Conservation (phyloP, 306 rosid species). For the Begonia fuchsioides region DNA sequence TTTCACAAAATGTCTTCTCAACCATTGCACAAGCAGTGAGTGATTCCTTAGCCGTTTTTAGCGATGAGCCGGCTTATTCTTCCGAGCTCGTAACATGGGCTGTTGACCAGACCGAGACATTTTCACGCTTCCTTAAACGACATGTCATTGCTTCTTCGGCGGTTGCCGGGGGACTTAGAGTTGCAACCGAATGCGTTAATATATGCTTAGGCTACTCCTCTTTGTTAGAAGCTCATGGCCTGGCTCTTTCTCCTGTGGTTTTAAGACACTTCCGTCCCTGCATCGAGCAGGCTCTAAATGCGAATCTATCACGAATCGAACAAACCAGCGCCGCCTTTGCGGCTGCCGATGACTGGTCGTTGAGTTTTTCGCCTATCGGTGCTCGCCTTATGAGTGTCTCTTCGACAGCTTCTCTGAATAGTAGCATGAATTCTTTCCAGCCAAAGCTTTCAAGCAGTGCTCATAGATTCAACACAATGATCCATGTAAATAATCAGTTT, state of each 20-base stretch:
- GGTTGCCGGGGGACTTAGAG: conserved; percentile 62
- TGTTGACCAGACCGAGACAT: conserved; percentile 39
- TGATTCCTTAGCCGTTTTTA: conserved; percentile 55
- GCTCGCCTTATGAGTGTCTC: conserved; percentile 21
- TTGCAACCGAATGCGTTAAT: conserved; percentile 65
- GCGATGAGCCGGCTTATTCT: conserved; percentile 58
- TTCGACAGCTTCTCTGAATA: conserved; percentile 24
- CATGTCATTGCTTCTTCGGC: conserved; percentile 56
- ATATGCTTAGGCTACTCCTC: conserved; percentile 60
- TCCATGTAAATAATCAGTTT: conserved; percentile 39
- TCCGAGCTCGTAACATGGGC: conserved; percentile 96
- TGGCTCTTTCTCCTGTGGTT: conserved; percentile 70
- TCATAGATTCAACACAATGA: conserved; percentile 64
- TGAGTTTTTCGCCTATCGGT: conserved; percentile 32
- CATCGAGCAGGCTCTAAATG: conserved; percentile 38
- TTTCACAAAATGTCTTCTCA: conserved; percentile 62
- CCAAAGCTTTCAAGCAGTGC: conserved; percentile 80
- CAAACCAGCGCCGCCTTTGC: conserved; percentile 65
- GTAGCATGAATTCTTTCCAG: conserved; percentile 20
- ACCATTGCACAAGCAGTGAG: conserved; percentile 59
- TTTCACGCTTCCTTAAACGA: conserved; percentile 42
- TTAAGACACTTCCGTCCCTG: conserved; percentile 50
- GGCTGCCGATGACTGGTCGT: conserved; percentile 68
- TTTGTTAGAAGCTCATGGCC: conserved; percentile 48
- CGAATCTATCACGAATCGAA: conserved; percentile 62